Percentiles rank a stretch among this genome's conserved stretches.
Evolutionary conservation across 768 basidiomycete genomes (phyloP).

Genomic region (Hypholoma fasciculare): DNA sequence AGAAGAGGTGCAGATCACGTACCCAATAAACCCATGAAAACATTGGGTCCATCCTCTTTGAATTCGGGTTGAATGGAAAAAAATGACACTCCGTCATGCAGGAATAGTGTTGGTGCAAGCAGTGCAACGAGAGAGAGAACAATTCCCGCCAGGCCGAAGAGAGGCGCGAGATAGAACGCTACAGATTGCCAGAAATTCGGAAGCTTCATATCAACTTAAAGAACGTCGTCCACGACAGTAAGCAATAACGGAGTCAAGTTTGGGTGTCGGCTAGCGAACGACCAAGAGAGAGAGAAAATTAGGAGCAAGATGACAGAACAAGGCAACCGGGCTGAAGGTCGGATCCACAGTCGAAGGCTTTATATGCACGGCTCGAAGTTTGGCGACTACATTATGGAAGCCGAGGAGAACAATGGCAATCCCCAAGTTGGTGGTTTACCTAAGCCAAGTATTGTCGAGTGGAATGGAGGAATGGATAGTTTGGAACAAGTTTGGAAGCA

Average conservation of each 20-base stretch:
- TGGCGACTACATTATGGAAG: conserved; percentile 1
- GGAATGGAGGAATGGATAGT: not conserved
- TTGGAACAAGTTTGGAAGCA: not conserved
- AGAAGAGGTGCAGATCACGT: conserved; percentile 9
- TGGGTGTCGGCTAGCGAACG: conserved; percentile 24
- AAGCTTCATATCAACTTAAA: conserved; percentile 51
- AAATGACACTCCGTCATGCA: conserved; percentile 64
- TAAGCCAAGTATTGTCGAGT: conserved; percentile 21
- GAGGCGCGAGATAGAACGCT: conserved; percentile 66
- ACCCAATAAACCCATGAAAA: conserved; percentile 71
- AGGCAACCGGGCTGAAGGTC: conserved; percentile 4
- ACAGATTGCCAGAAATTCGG: conserved; percentile 67
- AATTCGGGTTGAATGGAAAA: conserved; percentile 58
- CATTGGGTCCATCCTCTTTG: conserved; percentile 62
- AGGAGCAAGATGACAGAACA: conserved; percentile 4
- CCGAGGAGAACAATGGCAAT: conserved; percentile 22
- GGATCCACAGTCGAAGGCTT: conserved; percentile 1
- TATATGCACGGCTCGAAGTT: conserved; percentile 4
- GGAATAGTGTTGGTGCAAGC: conserved; percentile 62
- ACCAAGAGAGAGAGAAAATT: not conserved
- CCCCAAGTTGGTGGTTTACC: conserved; percentile 13
- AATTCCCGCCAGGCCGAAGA: conserved; percentile 65
- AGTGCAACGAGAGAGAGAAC: conserved; percentile 67
- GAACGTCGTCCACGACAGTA: too few species aligned
- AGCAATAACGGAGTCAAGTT: not conserved